Conservation (phyloP, 257 asterid genomes). For the Solanum etuberosum region DNA sequence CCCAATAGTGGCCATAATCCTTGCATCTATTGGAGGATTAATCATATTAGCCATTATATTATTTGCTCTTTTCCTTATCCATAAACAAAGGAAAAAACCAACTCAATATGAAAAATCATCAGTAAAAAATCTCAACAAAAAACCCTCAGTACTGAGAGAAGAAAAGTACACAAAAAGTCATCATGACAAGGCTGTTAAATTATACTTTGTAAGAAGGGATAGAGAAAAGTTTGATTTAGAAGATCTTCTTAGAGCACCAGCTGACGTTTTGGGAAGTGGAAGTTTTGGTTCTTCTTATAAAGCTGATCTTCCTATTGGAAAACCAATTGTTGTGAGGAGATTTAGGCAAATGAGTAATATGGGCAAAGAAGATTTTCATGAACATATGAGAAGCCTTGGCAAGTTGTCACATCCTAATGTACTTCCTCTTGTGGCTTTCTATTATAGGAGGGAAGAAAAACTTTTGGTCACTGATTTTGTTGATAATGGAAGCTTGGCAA, state of each 20-base stretch:
- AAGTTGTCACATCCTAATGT: slow-evolving; percentile 43
- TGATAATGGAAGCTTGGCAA: slow-evolving; percentile 52
- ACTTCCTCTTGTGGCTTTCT: slow-evolving; percentile 57
- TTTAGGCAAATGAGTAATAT: slow-evolving; percentile 38
- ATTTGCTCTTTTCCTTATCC: slow-evolving; percentile 3
- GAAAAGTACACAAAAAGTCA: not conserved
- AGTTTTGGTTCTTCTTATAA: slow-evolving; percentile 65
- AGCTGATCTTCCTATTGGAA: slow-evolving; percentile 32
- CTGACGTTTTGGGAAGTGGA: slow-evolving; percentile 60
- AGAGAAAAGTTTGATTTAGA: slow-evolving; percentile 44
- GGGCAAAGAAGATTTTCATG: slow-evolving; percentile 40
- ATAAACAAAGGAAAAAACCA: slow-evolving; percentile 9
- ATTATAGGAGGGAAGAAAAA: slow-evolving; percentile 51
- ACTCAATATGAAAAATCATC: slow-evolving; percentile 22
- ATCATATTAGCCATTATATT: slow-evolving; percentile 5
- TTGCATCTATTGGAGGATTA: slow-evolving; percentile 13
- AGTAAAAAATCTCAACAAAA: not conserved
- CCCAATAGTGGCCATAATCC: slow-evolving; percentile 12
- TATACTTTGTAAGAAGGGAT: slow-evolving; percentile 34
- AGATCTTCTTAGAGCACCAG: slow-evolving; percentile 54
- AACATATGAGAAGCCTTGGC: slow-evolving; percentile 47
- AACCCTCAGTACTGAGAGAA: not conserved
- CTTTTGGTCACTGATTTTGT: slow-evolving; percentile 44
- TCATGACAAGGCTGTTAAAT: slow-evolving; percentile 16
- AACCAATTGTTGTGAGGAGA: slow-evolving; percentile 40